These are phyloP conservation scores for Porodaedalea pini DNA, from an alignment of 1,284 basidiomycete genomes.

Conservation along the genomic window DNA sequence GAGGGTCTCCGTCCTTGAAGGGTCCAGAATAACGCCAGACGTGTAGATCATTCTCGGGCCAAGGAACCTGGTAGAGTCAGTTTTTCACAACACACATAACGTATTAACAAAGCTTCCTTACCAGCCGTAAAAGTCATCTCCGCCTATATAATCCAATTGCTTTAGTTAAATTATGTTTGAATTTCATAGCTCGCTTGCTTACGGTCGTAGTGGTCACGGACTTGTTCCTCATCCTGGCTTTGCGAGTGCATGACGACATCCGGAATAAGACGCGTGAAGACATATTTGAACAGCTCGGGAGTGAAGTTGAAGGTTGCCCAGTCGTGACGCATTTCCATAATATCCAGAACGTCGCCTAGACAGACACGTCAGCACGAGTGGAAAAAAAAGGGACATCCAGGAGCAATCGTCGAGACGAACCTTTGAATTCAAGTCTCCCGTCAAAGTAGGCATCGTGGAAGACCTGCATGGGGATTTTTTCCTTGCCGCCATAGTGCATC, in stretches of 20 bases:
- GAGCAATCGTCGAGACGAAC: conserved; percentile 37
- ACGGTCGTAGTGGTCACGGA: conserved; percentile 96
- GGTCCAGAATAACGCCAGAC: conserved; percentile 81
- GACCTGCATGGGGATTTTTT: conserved; percentile 96
- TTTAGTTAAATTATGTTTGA: conserved; percentile 24
- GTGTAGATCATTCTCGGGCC: conserved; percentile 98
- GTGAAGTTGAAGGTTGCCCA: conserved; percentile 92
- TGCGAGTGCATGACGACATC: conserved; percentile 91
- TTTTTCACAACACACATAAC: background rate
- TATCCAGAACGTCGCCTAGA: conserved; percentile 86
- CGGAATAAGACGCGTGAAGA: conserved; percentile 84
- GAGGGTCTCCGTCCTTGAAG: conserved; percentile 77
- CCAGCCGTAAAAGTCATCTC: conserved; percentile 94
- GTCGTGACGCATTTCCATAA: conserved; percentile 93
- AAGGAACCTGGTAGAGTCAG: conserved; percentile 64
- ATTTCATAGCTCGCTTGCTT: conserved; percentile 28
- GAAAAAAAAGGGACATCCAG: conserved; percentile 8
- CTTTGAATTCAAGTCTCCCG: conserved; percentile 94
- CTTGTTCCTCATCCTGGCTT: conserved; percentile 91
- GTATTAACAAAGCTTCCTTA: conserved; percentile 29
- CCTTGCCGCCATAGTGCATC: conserved; percentile 72
- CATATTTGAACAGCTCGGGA: conserved; percentile 89
- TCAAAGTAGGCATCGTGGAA: conserved; percentile 99
- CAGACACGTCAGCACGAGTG: conserved; percentile 18
- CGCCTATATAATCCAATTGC: conserved; percentile 41